These are phyloP conservation scores for Carex cristatella DNA, from an alignment of 176 grass and related monocot species.

Conservation along the genomic window DNA sequence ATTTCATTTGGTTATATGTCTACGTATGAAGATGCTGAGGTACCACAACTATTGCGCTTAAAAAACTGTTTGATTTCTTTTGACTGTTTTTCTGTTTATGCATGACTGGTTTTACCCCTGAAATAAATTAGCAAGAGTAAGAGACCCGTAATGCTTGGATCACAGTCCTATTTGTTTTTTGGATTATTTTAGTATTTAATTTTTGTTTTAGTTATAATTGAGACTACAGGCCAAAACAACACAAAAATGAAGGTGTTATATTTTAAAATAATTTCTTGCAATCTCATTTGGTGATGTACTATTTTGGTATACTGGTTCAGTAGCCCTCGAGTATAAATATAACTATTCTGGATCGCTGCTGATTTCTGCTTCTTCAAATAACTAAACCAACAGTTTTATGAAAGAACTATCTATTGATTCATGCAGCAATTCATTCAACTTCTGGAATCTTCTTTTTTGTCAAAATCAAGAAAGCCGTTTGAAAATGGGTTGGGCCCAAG, in stretches of 20 bases:
- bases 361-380: not conserved
- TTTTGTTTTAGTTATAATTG: not conserved
- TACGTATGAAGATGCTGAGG: conserved; percentile 81
- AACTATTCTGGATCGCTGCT: not conserved
- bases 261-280: conserved; percentile 15
- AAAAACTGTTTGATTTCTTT: conserved; percentile 8
- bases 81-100: conserved; percentile 1
- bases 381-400: not conserved
- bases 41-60: conserved; percentile 3
- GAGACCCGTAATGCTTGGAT: not conserved
- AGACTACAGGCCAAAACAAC: not conserved
- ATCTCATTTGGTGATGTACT: not conserved
- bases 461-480: conserved; percentile 27
- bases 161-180: not conserved
- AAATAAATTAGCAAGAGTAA: not conserved
- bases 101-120: not conserved
- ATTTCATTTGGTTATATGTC: conserved; percentile 98
- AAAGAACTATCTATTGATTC: not conserved
- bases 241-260: not conserved
- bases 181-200: not conserved
- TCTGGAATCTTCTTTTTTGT: conserved; percentile 54
- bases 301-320: not conserved
- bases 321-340: not conserved
- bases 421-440: conserved; percentile 73
- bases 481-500: conserved; percentile 28